These are phyloP conservation scores for Kluyveromyces siamensis DNA, from an alignment of 805 yeast species.

Conservation along the genomic window DNA sequence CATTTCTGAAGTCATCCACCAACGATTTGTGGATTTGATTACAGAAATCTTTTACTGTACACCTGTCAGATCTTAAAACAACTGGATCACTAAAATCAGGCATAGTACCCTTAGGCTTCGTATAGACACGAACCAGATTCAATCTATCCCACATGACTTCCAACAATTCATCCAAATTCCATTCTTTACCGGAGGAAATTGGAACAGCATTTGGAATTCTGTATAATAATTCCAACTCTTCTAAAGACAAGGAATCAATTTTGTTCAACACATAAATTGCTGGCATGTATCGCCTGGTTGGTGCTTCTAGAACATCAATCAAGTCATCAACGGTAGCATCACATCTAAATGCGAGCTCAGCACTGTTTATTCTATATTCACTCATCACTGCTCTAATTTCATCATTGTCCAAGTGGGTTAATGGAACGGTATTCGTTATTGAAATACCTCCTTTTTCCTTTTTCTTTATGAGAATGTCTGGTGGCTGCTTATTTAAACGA, in stretches of 20 bases:
- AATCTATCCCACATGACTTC: slow-evolving; percentile 94
- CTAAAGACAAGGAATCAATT: slow-evolving; percentile 88
- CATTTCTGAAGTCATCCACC: slow-evolving; percentile 88
- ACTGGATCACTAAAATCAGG: slow-evolving; percentile 97
- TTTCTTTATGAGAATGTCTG: slow-evolving; percentile 83
- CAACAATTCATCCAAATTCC: slow-evolving; percentile 93
- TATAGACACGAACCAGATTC: slow-evolving; percentile 87
- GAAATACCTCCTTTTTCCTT: slow-evolving; percentile 95
- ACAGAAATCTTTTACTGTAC: slow-evolving; percentile 93
- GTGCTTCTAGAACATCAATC: slow-evolving; percentile 87
- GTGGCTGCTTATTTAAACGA: slow-evolving; percentile 83
- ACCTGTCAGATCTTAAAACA: slow-evolving; percentile 72
- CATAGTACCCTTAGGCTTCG: slow-evolving; percentile 89
- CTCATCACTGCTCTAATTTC: slow-evolving; percentile 94
- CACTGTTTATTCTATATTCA: slow-evolving; percentile 91
- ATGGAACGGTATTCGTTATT: slow-evolving; percentile 86
- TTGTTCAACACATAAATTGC: slow-evolving; percentile 92
- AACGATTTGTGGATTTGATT: slow-evolving; percentile 90
- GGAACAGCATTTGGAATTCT: slow-evolving; percentile 97
- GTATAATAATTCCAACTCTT: slow-evolving; percentile 83
- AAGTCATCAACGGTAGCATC: slow-evolving; percentile 97
- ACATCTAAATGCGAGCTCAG: slow-evolving; percentile 92
- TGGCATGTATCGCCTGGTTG: slow-evolving; percentile 87
- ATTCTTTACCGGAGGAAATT: slow-evolving; percentile 88
- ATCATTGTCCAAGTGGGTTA: slow-evolving; percentile 85